These are phyloP conservation scores for Eucalyptus globulus DNA, from an alignment of 345 rosid genomes.

Conservation along the genomic window DNA sequence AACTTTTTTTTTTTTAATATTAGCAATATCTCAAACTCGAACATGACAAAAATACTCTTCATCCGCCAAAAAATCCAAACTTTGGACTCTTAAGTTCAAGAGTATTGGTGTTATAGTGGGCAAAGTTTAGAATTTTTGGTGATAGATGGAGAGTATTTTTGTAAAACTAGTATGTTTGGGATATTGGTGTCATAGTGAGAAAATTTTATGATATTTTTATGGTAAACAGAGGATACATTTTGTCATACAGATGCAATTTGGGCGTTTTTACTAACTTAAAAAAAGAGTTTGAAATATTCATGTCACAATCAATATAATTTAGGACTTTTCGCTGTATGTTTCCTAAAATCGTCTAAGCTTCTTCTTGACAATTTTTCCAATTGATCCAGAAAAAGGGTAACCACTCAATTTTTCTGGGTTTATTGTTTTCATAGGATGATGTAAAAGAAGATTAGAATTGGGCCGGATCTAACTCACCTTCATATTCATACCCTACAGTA, in stretches of 20 bases:
- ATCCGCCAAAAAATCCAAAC: background rate
- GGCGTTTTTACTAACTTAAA: background rate
- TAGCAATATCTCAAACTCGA: background rate
- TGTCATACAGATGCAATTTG: too few species aligned
- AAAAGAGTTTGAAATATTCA: background rate
- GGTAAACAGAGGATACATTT: too few species aligned
- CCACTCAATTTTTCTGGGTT: background rate
- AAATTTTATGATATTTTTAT: too few species aligned
- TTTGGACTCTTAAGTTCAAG: background rate
- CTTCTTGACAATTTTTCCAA: background rate
- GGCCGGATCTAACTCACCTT: background rate
- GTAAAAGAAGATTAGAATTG: background rate
- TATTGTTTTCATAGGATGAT: background rate
- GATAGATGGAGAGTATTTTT: background rate
- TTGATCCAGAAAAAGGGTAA: background rate
- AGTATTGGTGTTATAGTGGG: background rate
- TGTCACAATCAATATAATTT: background rate
- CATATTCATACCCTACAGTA: background rate
- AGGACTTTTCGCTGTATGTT: background rate
- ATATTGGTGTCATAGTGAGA: background rate
- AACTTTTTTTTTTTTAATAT: background rate
- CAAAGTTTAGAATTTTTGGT: background rate
- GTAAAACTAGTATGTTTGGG: background rate
- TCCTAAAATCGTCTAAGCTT: background rate
- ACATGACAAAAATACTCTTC: background rate